Percentiles rank a stretch among this genome's conserved stretches.
Conservation (phyloP, 805 yeast species). For the Pichia exigua region DNA sequence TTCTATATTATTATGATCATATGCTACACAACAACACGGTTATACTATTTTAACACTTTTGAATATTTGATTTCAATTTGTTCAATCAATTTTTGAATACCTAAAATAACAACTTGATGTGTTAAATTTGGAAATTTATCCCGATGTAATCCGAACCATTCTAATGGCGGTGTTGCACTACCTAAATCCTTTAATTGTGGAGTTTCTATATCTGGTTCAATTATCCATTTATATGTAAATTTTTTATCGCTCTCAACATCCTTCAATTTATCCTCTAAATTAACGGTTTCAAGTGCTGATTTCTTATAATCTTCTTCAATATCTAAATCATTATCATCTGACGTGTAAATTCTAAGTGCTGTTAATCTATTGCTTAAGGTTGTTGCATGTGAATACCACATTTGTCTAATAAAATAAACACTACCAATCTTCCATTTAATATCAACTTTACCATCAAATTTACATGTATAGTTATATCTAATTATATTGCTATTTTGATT, state of each 20-base stretch:
- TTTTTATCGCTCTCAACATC: constrained; percentile 39
- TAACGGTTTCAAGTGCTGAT: constrained; percentile 26
- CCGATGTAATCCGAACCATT: constrained; percentile 95
- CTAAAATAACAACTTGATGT: constrained; percentile 69
- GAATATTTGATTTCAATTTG: constrained; percentile 55
- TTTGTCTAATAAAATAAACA: constrained; percentile 79
- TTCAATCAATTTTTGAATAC: constrained; percentile 64
- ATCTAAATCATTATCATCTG: constrained; percentile 28
- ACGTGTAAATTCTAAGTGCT: constrained; percentile 26
- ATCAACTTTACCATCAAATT: constrained; percentile 85
- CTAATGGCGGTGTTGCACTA: constrained; percentile 95
- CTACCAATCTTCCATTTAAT: constrained; percentile 93
- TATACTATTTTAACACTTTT: constrained; percentile 35
- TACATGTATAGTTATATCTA: constrained; percentile 59
- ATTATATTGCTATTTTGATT: constrained; percentile 42
- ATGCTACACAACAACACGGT: too few species aligned
- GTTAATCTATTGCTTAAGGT: constrained; percentile 59
- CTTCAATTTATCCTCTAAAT: constrained; percentile 36
- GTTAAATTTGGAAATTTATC: constrained; percentile 78
- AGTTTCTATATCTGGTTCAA: constrained; percentile 75
- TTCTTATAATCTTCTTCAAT: constrained; percentile 28
- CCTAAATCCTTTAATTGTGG: constrained; percentile 90
- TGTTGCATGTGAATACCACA: constrained; percentile 81
- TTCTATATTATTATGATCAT: too few species aligned
- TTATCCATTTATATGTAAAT: constrained; percentile 54